phyloP scores from a whole-genome alignment of 352 stramenopile genomes.

The Globisporangium takayamanum region DNA sequence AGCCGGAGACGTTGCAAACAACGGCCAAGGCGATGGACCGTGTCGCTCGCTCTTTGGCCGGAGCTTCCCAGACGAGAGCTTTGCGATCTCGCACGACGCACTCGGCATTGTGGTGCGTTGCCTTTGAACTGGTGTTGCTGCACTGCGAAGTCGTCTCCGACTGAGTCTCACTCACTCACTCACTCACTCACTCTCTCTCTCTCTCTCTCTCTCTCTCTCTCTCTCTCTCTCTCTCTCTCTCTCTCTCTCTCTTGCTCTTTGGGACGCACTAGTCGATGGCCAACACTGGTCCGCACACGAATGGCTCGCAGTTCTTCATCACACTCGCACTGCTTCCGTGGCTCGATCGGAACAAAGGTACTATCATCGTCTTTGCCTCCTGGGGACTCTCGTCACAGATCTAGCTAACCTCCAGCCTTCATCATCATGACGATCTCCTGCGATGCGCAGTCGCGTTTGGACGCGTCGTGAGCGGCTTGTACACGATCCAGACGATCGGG shows the following conservation, averaged over 20 bases:
- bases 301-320: conserved; percentile 99
- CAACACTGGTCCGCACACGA: conserved; percentile 93
- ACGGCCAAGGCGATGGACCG: conserved; percentile 39
- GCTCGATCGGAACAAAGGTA: conserved; percentile 69
- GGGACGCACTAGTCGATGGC: conserved; percentile 88
- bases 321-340: conserved; percentile 74
- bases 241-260: background rate
- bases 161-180: background rate
- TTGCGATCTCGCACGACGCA: conserved; percentile 54
- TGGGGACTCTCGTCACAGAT: background rate
- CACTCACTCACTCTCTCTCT: background rate
- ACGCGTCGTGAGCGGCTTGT: conserved; percentile 56
- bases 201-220: background rate
- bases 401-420: background rate
- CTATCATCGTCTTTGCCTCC: background rate
- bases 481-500: conserved; percentile 47
- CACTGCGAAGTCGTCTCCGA: background rate
- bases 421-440: background rate
- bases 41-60: conserved; percentile 51
- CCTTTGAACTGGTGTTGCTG: background rate
- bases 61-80: conserved; percentile 71
- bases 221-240: conserved; percentile 1
- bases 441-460: conserved; percentile 55
- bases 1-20: conserved; percentile 44
- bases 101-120: conserved; percentile 48